Base-by-base conservation (phyloP, 1,284 basidiomycete genomes). In the Wolfiporia cocos region DNA sequence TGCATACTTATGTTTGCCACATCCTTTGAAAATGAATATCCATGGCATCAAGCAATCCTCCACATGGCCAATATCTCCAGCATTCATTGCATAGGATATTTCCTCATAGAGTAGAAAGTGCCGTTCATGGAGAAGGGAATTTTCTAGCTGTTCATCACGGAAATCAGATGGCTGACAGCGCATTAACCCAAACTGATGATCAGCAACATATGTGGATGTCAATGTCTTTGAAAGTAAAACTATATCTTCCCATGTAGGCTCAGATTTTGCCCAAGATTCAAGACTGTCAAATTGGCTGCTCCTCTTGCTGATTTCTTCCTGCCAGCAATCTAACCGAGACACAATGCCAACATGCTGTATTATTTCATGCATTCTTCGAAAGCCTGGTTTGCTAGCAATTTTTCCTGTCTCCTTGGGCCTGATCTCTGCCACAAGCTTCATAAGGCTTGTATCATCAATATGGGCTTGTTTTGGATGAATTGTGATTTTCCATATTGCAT, bases 1-100 rank as follows among this genome's bases (percentile, higher is more conserved):
- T 0, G 61, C 58, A 44, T 69, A 68, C 41, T 67, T 68, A 37
- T 64, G 59, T 46, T 68, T 68, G 5, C 63, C 58, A 0, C 44
- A 46, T 0, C 43, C 58, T 1, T 37, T 37, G 43, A 66, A 68
- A 3, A 67, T 52, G 10, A 33, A 47, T 1, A 59, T 55, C 66
- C 65, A 68, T 0, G 48, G 44, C 3, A 54, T 6, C 23, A 68
- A 51, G 0, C 50, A 37, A 0, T 45, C 44, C 42, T 68, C 62
- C 1, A 68, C 39, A 0, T 55, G 54, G 0, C 65, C 63, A 42
- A 70, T 64, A 36, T 68, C 66, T 0, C 68, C 64, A 2, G 45
- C 30, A 29, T 65, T 64, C 51, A 65, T 51, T 0, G 63, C 56
- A 39, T 59, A 54, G 2, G 51, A 46, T 0, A 64, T 41, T 30